Evolutionary conservation across 164 flowering plant species (phyloP), one percentile per base, ranked within the genome.

Genomic region (Berberis thunbergii): DNA sequence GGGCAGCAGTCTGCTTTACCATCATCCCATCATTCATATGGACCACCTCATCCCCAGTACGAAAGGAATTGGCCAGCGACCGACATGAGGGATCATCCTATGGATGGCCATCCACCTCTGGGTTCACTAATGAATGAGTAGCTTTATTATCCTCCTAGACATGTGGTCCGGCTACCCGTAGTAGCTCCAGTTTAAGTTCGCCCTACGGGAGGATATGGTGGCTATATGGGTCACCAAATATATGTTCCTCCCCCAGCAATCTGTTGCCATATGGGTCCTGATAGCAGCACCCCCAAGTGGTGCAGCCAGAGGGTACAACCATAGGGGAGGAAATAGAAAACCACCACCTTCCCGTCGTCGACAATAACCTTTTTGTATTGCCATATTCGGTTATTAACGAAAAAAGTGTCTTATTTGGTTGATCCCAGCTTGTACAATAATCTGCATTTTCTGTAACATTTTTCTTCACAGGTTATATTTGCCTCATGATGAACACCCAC

Each of bases 291-390:
- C 67, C 63, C 79, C 70, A 5, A 63, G 63, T 13, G 54, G 67
- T 46, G 52, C 5, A 3, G 65, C 72, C 12, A 49, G 78, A 64
- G 81, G 81, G 10, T 67, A 74, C 45, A 53, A 45, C 45, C 76
- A 73, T 43, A 72, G 84, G 69, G 78, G 75, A 45, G 53, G 49
- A 1, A 70, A 66, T 63, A 71, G 83, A 65, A 59, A 78, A 62
- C 82, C 70, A 45, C 71, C 68, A 1, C 75, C 77, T 0, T 54
- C 70, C 41, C 6, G 49, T 46, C 49, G 6, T 8, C 8, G 8
- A 4, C 8, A 46, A 46, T 46, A 46, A 46, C 8, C 8, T 46
- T 8, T 46, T 46, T 46, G 49, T 46, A 46, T 1, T 46, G 49
- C 6, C 49, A 0, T 46, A 46, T 46, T 4, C 8, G 8, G 49